phyloP scores from a whole-genome alignment of 2,329 filamentous ascomycete species.

The Scedosporium apiospermum region DNA sequence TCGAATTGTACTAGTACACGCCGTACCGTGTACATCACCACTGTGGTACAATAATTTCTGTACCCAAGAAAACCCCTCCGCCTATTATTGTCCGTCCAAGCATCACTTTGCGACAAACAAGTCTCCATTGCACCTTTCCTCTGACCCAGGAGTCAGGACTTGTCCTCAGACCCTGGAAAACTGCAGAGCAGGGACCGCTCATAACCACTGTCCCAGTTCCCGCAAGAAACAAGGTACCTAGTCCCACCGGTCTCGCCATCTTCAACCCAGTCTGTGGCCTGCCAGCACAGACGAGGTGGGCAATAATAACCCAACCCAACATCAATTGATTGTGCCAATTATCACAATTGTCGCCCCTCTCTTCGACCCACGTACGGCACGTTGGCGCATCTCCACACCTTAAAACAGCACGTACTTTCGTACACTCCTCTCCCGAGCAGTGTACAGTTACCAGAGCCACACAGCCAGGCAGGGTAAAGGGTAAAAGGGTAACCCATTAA shows the following conservation, averaged over 20 bases:
- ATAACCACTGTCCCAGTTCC: neutral
- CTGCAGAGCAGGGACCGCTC: neutral
- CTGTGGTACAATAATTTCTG: neutral
- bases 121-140: neutral
- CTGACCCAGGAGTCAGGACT: neutral
- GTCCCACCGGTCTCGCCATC: neutral
- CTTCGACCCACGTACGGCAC: neutral
- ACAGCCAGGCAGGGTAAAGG: too few species aligned
- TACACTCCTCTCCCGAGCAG: neutral
- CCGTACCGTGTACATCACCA: neutral
- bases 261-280: neutral
- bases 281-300: neutral
- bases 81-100: neutral
- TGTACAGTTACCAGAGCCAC: neutral
- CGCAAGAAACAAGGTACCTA: neutral
- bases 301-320: neutral
- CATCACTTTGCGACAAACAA: neutral
- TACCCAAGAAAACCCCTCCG: neutral
- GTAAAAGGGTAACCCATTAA: neutral
- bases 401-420: neutral
- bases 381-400: conserved; percentile 7
- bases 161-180: neutral
- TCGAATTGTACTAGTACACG: neutral
- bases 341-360: neutral
- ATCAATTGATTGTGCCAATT: neutral